Evolutionary conservation across 2,329 filamentous ascomycete genomes (phyloP), one percentile per base, ranked within the genome.

Genomic region (Graphilbum sp.): DNA sequence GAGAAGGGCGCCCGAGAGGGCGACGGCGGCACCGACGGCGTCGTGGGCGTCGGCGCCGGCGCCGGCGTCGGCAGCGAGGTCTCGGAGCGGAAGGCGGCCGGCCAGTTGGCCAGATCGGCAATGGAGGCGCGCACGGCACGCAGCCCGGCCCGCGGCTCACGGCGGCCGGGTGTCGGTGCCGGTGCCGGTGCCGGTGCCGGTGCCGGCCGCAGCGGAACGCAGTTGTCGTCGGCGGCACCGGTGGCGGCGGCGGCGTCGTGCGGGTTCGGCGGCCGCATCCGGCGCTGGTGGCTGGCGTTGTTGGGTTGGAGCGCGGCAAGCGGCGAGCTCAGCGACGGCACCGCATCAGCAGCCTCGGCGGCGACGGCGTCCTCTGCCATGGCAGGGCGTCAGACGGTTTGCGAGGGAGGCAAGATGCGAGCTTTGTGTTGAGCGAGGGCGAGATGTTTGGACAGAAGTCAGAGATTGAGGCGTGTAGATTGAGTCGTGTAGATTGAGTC

Each of bases 91-190:
- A 29, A 29, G 27, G 27, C 27, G 27, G 27, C 7, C 27, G 27
- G 27, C 27, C 27, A 29, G 27, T 12, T n/a, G 27, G 27, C 27
- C 5, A 65, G 53, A 20, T 67, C 64, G 20, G 56, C 60, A 29
- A 69, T 47, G 2, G 67, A 69, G 25, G 59, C 55, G 39, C 64
- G 64, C 39, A 63, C 57, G 17, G 43, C 37, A n/a, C 27, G 27
- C 27, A 29, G 27, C 6, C 27, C 27, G 8, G 13, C 8, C 5
- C 27, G 27, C 4, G 27, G 27, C 15, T 29, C 27, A 15, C 27
- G 27, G 11, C 27, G 27, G 15, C 5, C 15, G 10, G 27, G 13
- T 12, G 11, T n/a, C 11, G 13, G 27, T 5, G 27, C 6, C 27
- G 8, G 21, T 24, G 6, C 11, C 6, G 49, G 51, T 19, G 61